Evolutionary conservation across 306 rosid species (phyloP).

Genomic region (Acacia crassicarpa): DNA sequence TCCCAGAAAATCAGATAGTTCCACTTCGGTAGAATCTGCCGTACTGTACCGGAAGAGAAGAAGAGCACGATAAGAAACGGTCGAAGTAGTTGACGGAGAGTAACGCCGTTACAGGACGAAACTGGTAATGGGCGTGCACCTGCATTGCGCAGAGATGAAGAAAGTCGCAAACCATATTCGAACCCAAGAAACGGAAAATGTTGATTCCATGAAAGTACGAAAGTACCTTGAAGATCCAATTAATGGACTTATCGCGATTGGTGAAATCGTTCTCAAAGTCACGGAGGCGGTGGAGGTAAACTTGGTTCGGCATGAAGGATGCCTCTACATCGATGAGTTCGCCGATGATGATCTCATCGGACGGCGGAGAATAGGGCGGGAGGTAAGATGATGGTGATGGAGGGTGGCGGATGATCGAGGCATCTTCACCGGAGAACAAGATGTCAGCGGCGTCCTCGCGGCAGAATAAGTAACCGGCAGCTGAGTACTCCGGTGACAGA

Average conservation of each 20-base stretch:
- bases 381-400: neutral
- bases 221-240: slow-evolving; percentile 70
- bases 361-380: neutral
- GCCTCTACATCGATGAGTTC: slow-evolving; percentile 33
- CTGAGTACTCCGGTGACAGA: slow-evolving; percentile 19
- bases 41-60: slow-evolving; percentile 51
- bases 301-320: slow-evolving; percentile 40
- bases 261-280: slow-evolving; percentile 43
- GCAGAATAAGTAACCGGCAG: slow-evolving; percentile 33
- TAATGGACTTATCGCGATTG: slow-evolving; percentile 61
- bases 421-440: neutral
- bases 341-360: slow-evolving; percentile 22
- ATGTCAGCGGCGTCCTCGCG: slow-evolving; percentile 28
- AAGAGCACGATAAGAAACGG: slow-evolving; percentile 62
- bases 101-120: slow-evolving; percentile 64
- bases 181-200: neutral
- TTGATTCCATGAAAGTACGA: neutral
- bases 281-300: slow-evolving; percentile 47
- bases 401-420: slow-evolving; percentile 19
- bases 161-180: neutral
- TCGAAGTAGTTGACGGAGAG: slow-evolving; percentile 77
- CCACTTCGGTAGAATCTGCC: neutral
- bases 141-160: slow-evolving; percentile 34
- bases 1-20: neutral
- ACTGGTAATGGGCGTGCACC: slow-evolving; percentile 55